Evolutionary conservation across 352 stramenopile species (phyloP), one percentile per base, ranked within the genome.

Genomic region (Globisporangium paddicum): DNA sequence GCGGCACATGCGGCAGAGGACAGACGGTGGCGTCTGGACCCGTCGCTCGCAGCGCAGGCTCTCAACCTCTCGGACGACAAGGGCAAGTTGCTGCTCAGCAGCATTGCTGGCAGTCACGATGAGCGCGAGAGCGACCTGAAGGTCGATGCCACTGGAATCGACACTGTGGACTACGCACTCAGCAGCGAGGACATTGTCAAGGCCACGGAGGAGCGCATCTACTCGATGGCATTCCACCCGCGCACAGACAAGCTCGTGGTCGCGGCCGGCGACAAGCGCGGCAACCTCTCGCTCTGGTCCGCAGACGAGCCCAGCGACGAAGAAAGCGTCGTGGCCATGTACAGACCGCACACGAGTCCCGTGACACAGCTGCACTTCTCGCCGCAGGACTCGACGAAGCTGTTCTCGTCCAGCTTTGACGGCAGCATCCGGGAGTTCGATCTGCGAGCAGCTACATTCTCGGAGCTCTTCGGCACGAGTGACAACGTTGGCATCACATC

Each of bases 381-480:
- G 5, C 65, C 57, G 0, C 45, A 49, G 4, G 73, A 93, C 56
- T 45, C 66, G 8, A 75, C 65, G 3, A 88, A 86, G 55, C 56
- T 95, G 0, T 28, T 93, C 3, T 90, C 86, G 3, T 62, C 74
- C 14, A 88, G 82, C 61, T 93, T 89, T 57, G 86, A 93, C 30
- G 78, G 83, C 37, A 83, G 65, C 19, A 64, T 93, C 25, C 66
- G 69, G 6, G 69, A 86, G 57, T 92, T 93, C 25, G 86, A 95
- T 52, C 45, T 95, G 14, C 68, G 67, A 10, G 79, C 73, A 1
- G 72, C 67, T 1, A 66, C 64, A 30, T 88, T 83, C 40, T 77
- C 72, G 2, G 67, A 89, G 30, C 55, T 91, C 3, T 89, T 88
- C 51, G 72, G 70, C 8, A 72, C 71, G 0, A 59, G 48, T 19